Conservation (phyloP, 164 flowering plant species). For the Kingdonia uniflora region DNA sequence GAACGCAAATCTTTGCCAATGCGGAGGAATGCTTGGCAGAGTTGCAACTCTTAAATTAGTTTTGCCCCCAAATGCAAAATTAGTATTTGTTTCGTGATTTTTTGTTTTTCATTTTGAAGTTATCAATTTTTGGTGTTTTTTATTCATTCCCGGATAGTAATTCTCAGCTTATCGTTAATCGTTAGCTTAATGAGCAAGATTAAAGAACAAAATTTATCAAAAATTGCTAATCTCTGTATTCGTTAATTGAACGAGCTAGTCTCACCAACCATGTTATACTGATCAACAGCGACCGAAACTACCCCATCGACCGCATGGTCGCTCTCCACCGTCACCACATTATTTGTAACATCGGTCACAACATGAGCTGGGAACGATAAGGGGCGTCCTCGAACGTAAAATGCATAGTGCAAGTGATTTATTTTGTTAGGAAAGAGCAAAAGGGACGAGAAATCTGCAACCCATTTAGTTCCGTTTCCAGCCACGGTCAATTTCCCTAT, state of each 20-base stretch:
- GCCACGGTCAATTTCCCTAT: slow-evolving; percentile 24
- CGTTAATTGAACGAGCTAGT: slow-evolving; percentile 8
- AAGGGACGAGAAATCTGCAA: slow-evolving; percentile 28
- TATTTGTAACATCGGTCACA: slow-evolving; percentile 30
- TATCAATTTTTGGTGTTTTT: no score
- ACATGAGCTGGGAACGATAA: slow-evolving; percentile 19
- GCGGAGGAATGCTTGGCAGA: no score
- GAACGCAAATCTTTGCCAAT: no score
- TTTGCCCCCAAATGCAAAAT: no score
- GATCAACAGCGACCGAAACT: slow-evolving; percentile 37
- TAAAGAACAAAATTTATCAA: no score
- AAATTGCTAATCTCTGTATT: no score
- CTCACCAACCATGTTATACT: slow-evolving; percentile 22
- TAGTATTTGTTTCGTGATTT: no score
- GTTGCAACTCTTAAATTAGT: no score
- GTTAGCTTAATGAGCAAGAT: no score
- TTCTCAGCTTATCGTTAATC: no score
- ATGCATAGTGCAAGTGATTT: slow-evolving; percentile 36
- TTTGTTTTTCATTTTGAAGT: no score
- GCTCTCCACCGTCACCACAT: slow-evolving; percentile 42
- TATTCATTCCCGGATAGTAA: no score
- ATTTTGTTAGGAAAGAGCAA: slow-evolving; percentile 42
- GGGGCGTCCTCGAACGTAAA: slow-evolving; percentile 16
- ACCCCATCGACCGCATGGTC: slow-evolving; percentile 20
- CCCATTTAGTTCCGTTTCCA: slow-evolving; percentile 41